phyloP scores from a whole-genome alignment of 306 rosid species.

The Inga leiocalycina region DNA sequence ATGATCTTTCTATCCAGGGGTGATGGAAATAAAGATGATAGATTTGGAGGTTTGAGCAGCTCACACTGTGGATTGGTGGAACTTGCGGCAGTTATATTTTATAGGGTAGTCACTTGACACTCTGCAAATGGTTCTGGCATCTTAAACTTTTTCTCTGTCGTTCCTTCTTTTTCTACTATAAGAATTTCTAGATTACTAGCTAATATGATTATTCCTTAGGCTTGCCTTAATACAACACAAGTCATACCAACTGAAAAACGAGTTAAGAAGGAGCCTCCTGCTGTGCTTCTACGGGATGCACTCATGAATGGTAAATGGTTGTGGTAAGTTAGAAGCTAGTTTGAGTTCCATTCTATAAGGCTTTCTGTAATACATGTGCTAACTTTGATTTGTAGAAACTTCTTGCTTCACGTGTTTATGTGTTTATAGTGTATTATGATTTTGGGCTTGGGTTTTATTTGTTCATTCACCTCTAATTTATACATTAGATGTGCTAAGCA shows the following conservation, averaged over 20 bases:
- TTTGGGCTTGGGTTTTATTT: conserved; percentile 10
- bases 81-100: conserved; percentile 83
- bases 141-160: conserved; percentile 15
- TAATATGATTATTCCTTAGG: conserved; percentile 59
- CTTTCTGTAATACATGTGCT: conserved; percentile 28
- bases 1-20: conserved; percentile 52
- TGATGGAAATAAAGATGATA: conserved; percentile 79
- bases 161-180: not conserved
- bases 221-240: conserved; percentile 63
- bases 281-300: conserved; percentile 71
- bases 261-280: conserved; percentile 76
- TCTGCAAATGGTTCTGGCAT: conserved; percentile 10
- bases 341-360: not conserved
- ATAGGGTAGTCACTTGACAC: conserved; percentile 56
- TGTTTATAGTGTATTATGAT: not conserved
- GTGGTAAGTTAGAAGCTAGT: conserved; percentile 64
- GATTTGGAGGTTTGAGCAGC: conserved; percentile 72
- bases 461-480: conserved; percentile 25
- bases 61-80: conserved; percentile 78
- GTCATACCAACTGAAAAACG: conserved; percentile 71
- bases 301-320: conserved; percentile 91
- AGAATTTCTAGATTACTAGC: conserved; percentile 29
- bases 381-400: not conserved
- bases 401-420: not conserved
- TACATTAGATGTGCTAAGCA: not conserved